Evolutionary conservation across 2,329 filamentous ascomycete species (phyloP), one percentile per base, ranked within the genome.

Genomic region (Tolypocladium tundrense): DNA sequence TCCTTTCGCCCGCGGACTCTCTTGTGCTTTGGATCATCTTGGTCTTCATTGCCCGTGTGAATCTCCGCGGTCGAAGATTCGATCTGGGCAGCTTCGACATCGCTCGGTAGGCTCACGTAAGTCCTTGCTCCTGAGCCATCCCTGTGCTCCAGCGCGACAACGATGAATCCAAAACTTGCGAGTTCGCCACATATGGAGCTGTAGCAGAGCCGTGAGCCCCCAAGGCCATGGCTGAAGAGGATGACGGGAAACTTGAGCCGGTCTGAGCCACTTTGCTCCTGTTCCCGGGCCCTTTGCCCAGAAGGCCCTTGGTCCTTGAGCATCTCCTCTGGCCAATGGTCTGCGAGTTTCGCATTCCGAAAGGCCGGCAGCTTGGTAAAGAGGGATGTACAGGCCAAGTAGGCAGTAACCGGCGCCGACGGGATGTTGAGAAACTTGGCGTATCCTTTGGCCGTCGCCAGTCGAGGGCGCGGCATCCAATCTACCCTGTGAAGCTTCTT

Each of bases 171-270:
- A 62, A 86, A 84, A 65, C 82, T 85, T 0, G 84, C 85, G 62
- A 88, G 81, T 62, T 88, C 84, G 9, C 84, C 83, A 62, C 84
- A 88, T 2, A 88, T 73, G 19, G 79, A 78, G 21, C 81, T 85
- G 64, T 86, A 87, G 61, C 79, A 80, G 2, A 84, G 86, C 53
- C 84, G 72, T 2, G 82, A 86, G 0, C 84, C 85, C 6, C 85
- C 84, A 7, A 88, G 70, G 0, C 85, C 85, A 68, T 88, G 85
- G 63, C 82, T 86, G 68, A 88, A 88, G 27, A 88, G 75, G 40
- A 88, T 74, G 27, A 87, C 71, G 1, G 85, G 84, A 59, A 87
- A 88, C 4, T 61, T 74, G 0, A 82, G 80, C 59, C 62, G 62
- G 64, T 69, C 37, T 70, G 56, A 48, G 75, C 52, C 43, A 14